phyloP scores from a whole-genome alignment of 2,329 filamentous ascomycete species.

The Pyrenophora graminea region DNA sequence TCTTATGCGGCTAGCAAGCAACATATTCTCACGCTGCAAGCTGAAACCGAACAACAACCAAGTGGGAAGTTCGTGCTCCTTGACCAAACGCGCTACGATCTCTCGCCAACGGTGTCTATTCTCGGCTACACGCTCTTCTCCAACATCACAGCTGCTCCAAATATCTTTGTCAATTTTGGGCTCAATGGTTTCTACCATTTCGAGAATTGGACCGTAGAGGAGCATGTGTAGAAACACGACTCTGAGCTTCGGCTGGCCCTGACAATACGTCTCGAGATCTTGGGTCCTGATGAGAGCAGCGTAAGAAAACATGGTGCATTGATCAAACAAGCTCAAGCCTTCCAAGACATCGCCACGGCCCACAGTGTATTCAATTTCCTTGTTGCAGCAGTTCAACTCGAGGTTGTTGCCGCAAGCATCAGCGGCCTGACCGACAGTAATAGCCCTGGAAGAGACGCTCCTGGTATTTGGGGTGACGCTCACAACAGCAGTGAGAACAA shows the following conservation, averaged over 20 bases:
- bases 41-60: background rate
- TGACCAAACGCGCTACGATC: constrained; percentile 46
- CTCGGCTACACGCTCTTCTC: constrained; percentile 59
- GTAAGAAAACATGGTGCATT: too few relatives aligned
- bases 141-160: constrained; percentile 46
- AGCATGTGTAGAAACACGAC: constrained; percentile 47
- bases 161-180: constrained; percentile 47
- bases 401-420: too few relatives aligned
- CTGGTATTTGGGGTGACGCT: too few relatives aligned
- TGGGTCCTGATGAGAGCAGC: too few relatives aligned
- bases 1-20: constrained; percentile 20
- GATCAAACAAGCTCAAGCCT: too few relatives aligned
- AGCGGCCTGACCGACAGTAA: too few relatives aligned
- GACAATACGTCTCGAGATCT: too few relatives aligned
- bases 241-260: constrained; percentile 38
- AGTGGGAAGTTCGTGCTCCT: constrained; percentile 40
- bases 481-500: too few relatives aligned
- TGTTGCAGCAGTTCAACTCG: too few relatives aligned
- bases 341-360: too few relatives aligned
- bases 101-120: constrained; percentile 46
- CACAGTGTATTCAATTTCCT: too few relatives aligned
- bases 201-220: constrained; percentile 25
- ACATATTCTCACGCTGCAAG: background rate
- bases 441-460: too few relatives aligned
- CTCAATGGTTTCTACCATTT: constrained; percentile 55